These are phyloP conservation scores for Nemania diffusa DNA, from an alignment of 2,329 filamentous ascomycete genomes.

Conservation along the genomic window DNA sequence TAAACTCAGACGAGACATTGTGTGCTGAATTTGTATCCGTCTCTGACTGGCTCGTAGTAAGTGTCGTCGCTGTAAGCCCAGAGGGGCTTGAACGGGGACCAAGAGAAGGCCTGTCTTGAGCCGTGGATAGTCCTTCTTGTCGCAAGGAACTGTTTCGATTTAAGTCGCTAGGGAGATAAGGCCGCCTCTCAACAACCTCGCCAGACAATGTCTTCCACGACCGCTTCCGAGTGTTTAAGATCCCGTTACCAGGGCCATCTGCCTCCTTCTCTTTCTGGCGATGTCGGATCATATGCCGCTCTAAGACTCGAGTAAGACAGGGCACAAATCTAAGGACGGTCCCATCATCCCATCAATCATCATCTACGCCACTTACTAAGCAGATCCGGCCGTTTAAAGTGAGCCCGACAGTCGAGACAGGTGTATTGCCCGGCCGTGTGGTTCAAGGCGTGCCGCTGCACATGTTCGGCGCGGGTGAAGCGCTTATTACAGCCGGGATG, in stretches of 20 bases:
- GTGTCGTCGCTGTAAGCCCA: background rate
- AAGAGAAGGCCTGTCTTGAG: slow-evolving; percentile 30
- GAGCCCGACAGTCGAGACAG: slow-evolving; percentile 67
- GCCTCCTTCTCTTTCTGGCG: slow-evolving; percentile 66
- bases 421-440: slow-evolving; percentile 64
- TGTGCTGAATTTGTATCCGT: background rate
- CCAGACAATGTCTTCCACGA: slow-evolving; percentile 66
- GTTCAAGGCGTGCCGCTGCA: slow-evolving; percentile 67
- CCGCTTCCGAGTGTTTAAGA: slow-evolving; percentile 65
- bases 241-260: slow-evolving; percentile 60
- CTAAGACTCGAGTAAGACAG: slow-evolving; percentile 48
- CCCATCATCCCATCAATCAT: background rate
- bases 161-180: slow-evolving; percentile 21
- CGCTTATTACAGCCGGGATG: slow-evolving; percentile 61
- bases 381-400: slow-evolving; percentile 70
- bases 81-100: slow-evolving; percentile 24
- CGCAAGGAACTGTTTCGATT: background rate
- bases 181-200: slow-evolving; percentile 60
- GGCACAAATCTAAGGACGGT: background rate
- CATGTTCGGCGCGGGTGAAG: slow-evolving; percentile 67
- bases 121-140: slow-evolving; percentile 11
- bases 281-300: slow-evolving; percentile 66
- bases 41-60: background rate
- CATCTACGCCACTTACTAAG: slow-evolving; percentile 55
- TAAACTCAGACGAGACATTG: background rate